These are phyloP conservation scores for Kitagawia praeruptora DNA, from an alignment of 129 eudicot species.

Conservation along the genomic window DNA sequence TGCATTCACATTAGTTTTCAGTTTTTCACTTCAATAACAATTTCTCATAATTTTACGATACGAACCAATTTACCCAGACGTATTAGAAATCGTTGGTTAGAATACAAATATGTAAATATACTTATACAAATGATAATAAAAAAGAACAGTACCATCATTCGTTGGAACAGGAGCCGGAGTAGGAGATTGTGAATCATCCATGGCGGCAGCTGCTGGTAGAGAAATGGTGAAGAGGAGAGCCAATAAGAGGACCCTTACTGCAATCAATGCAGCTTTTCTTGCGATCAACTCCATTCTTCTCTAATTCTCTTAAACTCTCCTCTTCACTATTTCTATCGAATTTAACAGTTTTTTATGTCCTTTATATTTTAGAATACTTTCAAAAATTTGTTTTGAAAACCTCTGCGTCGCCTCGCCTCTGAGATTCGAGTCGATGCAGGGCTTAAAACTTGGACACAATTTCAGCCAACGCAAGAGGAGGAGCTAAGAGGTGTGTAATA, in stretches of 20 bases:
- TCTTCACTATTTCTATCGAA: not conserved
- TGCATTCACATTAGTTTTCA: conserved; percentile 13
- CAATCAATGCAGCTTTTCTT: not conserved
- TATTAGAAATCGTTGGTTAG: too few relatives aligned
- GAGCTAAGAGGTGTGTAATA: not conserved
- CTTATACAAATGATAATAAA: not conserved
- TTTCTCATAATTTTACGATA: not conserved
- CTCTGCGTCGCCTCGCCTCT: not conserved
- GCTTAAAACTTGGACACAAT: not conserved
- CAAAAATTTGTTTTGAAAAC: not conserved
- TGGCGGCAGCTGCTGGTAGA: not conserved
- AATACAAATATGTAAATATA: too few relatives aligned
- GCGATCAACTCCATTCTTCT: conserved; percentile 19
- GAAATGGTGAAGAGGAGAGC: conserved; percentile 24
- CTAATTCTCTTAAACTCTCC: not conserved
- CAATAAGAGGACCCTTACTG: conserved; percentile 1
- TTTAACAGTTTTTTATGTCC: not conserved
- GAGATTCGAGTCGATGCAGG: not conserved
- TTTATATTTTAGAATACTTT: not conserved
- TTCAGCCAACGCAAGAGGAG: conserved; percentile 3
- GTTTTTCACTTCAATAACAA: not conserved
- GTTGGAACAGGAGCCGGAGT: conserved; percentile 31
- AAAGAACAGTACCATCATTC: conserved; percentile 26
- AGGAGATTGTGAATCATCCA: conserved; percentile 17
- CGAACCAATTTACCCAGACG: too few relatives aligned